phyloP scores from a whole-genome alignment of 1,284 basidiomycete genomes.

The Porogramme epimiltina region DNA sequence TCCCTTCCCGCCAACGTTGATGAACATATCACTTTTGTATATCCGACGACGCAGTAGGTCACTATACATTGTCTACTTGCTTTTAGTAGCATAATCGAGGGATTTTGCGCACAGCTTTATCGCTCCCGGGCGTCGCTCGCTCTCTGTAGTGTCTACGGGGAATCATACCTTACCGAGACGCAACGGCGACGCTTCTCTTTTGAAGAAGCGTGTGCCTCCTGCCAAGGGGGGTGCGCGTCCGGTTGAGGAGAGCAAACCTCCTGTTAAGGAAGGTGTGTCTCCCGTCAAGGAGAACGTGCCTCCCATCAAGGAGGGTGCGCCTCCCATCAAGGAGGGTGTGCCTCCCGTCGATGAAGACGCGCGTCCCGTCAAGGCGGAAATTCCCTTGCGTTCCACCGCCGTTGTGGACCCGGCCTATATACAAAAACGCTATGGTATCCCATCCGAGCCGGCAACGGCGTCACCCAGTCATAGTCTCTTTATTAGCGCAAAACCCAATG shows the following conservation, averaged over 20 bases:
- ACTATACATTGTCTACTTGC: too few relatives aligned
- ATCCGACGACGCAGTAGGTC: slow-evolving; percentile 35
- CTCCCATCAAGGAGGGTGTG: too few relatives aligned
- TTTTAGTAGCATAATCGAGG: too few relatives aligned
- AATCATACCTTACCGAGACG: neutral
- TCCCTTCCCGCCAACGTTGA: slow-evolving; percentile 38
- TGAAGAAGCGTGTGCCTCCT: slow-evolving; percentile 5
- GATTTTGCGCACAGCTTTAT: too few relatives aligned
- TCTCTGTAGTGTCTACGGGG: neutral
- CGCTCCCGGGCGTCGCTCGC: neutral
- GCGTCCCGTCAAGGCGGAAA: too few relatives aligned
- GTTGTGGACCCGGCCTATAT: slow-evolving; percentile 55
- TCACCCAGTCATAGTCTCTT: slow-evolving; percentile 48
- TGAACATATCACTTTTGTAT: slow-evolving; percentile 38
- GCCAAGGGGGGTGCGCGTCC: slow-evolving; percentile 11
- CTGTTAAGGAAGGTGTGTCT: too few relatives aligned
- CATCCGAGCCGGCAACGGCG: slow-evolving; percentile 42
- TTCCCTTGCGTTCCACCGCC: too few relatives aligned
- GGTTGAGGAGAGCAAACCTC: too few relatives aligned
- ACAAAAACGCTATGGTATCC: slow-evolving; percentile 49
- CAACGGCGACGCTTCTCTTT: too few relatives aligned
- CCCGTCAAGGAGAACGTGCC: too few relatives aligned
- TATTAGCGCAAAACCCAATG: slow-evolving; percentile 53
- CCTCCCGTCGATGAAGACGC: too few relatives aligned
- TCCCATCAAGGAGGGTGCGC: too few relatives aligned